Evolutionary conservation across 345 rosid genomes (phyloP).

Genomic region (Hibiscus tridactylites): DNA sequence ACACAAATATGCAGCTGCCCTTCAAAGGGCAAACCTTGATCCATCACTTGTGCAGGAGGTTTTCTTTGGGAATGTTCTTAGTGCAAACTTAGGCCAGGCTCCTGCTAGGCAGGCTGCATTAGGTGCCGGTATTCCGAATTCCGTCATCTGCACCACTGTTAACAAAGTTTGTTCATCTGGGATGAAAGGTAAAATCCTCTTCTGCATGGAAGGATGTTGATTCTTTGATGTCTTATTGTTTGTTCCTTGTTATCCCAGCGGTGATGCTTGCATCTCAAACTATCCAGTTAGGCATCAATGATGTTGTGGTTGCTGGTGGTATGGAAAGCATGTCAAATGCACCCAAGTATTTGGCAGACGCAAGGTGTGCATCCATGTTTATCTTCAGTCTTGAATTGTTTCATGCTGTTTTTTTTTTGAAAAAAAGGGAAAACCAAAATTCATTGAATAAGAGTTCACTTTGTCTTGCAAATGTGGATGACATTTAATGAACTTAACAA

Average conservation of each 20-base stretch:
- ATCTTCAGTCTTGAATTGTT: neutral
- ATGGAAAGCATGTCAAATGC: conserved; percentile 98
- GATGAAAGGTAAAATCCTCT: conserved; percentile 60
- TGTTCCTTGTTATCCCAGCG: conserved; percentile 31
- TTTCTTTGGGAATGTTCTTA: conserved; percentile 85
- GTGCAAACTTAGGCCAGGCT: conserved; percentile 96
- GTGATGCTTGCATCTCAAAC: conserved; percentile 83
- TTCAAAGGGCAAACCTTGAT: conserved; percentile 69
- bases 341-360: conserved; percentile 79
- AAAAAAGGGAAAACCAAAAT: no score
- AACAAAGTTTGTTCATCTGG: conserved; percentile 96
- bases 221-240: neutral
- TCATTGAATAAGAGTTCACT: neutral
- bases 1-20: conserved; percentile 47
- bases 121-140: conserved; percentile 86
- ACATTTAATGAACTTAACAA: neutral
- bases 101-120: conserved; percentile 98
- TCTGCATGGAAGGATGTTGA: neutral
- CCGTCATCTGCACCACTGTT: conserved; percentile 80
- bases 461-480: neutral
- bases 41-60: conserved; percentile 92
- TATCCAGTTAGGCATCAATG: conserved; percentile 71
- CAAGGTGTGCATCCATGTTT: conserved; percentile 45
- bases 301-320: conserved; percentile 90
- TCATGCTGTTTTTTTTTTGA: neutral